Conservation (phyloP, 306 rosid genomes). For the Clitoria ternatea region DNA sequence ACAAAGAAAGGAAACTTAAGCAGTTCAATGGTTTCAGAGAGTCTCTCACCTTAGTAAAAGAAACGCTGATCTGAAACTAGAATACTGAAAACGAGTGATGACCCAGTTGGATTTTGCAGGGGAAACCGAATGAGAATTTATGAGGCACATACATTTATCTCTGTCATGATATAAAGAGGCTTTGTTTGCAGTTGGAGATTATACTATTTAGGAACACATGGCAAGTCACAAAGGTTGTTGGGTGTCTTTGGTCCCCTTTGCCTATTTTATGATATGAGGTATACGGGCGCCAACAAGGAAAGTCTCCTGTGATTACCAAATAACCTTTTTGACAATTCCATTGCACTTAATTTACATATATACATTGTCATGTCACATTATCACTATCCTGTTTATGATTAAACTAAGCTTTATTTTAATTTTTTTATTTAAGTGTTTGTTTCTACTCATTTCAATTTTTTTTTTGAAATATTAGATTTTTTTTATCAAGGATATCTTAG, state of each 20-base stretch:
- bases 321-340: slow-evolving; percentile 26
- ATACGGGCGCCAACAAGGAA: slow-evolving; percentile 23
- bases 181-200: slow-evolving; percentile 16
- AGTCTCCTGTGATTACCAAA: slow-evolving; percentile 1
- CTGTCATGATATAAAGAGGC: not conserved
- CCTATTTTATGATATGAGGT: no score
- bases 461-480: not conserved
- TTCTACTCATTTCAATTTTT: not conserved
- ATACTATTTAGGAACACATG: not conserved
- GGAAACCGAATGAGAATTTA: slow-evolving; percentile 19
- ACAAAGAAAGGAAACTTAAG: not conserved
- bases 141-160: not conserved
- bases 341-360: not conserved
- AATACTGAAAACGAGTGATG: slow-evolving; percentile 3
- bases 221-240: slow-evolving; percentile 18
- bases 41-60: slow-evolving; percentile 22
- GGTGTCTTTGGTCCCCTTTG: slow-evolving; percentile 16
- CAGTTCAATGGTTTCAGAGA: not conserved
- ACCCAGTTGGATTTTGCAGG: slow-evolving; percentile 6
- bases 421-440: not conserved
- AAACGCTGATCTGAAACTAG: slow-evolving; percentile 20
- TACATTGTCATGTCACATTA: not conserved
- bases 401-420: not conserved
- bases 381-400: not conserved
- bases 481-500: no score